Percentiles rank a stretch among this genome's conserved stretches.
Evolutionary conservation across 768 basidiomycete genomes (phyloP).

Genomic region (Macrolepiota fuliginosa): DNA sequence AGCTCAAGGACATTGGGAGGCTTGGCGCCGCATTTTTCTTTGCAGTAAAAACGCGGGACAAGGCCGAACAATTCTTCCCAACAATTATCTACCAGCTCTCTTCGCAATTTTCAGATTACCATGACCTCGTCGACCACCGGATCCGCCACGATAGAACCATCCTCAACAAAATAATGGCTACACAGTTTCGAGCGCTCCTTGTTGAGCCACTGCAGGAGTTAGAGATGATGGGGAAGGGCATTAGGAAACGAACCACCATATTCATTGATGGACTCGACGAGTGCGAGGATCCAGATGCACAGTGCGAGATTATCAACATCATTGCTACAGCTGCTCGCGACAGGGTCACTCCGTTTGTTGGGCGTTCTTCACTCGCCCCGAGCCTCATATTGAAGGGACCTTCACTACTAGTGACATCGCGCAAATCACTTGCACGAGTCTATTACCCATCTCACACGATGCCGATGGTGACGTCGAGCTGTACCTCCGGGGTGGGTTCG

Average conservation of each 20-base stretch:
- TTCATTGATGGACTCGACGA: slow-evolving; percentile 2
- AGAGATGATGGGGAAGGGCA: not conserved
- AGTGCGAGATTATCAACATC: not conserved
- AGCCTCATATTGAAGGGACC: not conserved
- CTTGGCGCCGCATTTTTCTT: slow-evolving; percentile 11
- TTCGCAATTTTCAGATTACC: not conserved
- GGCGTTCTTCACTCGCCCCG: slow-evolving; percentile 6
- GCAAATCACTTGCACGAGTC: not conserved
- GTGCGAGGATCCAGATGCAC: not conserved
- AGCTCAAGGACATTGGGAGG: not conserved
- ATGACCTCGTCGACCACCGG: not conserved
- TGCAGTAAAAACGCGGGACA: not conserved
- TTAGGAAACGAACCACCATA: not conserved
- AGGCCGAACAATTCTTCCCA: not conserved
- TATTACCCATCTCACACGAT: not conserved
- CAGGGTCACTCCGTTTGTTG: not conserved
- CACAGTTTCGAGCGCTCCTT: not conserved
- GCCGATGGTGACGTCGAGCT: not conserved
- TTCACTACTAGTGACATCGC: not conserved
- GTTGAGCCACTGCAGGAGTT: not conserved
- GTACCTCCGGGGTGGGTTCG: not conserved
- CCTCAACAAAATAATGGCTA: not conserved
- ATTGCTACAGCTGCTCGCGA: not conserved
- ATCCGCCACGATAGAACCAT: not conserved
- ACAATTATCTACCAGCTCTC: slow-evolving; percentile 7